These are phyloP conservation scores for Alopecurus myosuroides DNA, from an alignment of 176 grass and related monocot genomes.

Conservation along the genomic window DNA sequence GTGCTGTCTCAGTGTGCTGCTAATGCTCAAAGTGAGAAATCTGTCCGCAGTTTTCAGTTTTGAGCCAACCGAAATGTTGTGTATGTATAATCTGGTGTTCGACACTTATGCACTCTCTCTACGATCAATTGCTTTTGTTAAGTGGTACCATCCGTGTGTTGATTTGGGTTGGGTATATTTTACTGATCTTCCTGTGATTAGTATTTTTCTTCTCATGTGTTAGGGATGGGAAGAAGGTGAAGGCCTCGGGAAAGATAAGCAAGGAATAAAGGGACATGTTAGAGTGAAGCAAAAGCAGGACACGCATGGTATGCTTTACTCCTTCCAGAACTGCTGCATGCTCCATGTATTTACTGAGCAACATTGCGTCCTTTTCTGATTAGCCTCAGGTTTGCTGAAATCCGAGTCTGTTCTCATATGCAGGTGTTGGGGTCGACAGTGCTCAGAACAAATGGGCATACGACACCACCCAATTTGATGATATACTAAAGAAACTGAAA, in stretches of 20 bases:
- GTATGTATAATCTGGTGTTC: neutral
- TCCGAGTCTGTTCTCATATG: neutral
- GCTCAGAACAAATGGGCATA: slow-evolving; percentile 84
- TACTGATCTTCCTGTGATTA: neutral
- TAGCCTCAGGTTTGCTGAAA: neutral
- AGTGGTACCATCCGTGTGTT: neutral
- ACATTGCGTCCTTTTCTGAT: neutral
- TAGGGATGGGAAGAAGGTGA: slow-evolving; percentile 99
- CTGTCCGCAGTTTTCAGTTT: neutral
- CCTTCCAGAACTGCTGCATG: neutral
- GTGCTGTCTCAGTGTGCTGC: neutral
- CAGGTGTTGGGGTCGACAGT: slow-evolving; percentile 83
- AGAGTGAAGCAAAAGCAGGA: slow-evolving; percentile 98
- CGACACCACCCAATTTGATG: slow-evolving; percentile 89
- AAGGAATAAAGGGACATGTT: slow-evolving; percentile 90
- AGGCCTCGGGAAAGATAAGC: slow-evolving; percentile 98
- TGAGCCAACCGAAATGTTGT: neutral
- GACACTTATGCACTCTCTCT: neutral
- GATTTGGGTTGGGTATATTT: neutral
- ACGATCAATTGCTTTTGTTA: neutral
- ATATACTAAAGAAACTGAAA: slow-evolving; percentile 95
- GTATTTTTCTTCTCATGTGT: neutral
- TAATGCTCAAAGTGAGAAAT: too few species aligned
- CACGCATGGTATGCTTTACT: slow-evolving; percentile 48
- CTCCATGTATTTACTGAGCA: neutral